These are phyloP conservation scores for Zygosaccharomyces lentus DNA, from an alignment of 805 yeast species.

Conservation along the genomic window DNA sequence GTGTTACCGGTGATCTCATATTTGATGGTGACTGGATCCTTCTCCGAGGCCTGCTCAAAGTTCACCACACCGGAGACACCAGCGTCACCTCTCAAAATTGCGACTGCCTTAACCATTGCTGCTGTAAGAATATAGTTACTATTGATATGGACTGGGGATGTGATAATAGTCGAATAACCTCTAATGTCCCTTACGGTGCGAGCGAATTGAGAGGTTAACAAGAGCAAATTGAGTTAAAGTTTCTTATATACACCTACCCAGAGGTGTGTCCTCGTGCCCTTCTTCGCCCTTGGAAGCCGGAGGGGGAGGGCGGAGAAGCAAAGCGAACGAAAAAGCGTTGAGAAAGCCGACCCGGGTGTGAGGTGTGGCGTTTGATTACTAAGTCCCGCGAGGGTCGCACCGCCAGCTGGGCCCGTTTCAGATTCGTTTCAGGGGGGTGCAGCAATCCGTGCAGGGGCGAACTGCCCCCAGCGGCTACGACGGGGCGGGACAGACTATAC, in stretches of 20 bases:
- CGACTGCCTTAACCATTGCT: constrained; percentile 55
- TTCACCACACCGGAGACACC: constrained; percentile 81
- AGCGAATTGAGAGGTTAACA: neutral
- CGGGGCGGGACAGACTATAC: no score
- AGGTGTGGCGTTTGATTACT: neutral
- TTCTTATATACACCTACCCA: neutral
- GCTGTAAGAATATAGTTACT: constrained; percentile 3
- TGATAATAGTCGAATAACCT: neutral
- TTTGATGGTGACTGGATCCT: constrained; percentile 76
- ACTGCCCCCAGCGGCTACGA: no score
- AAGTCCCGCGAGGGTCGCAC: neutral
- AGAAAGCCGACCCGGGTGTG: neutral
- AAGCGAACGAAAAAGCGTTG: neutral
- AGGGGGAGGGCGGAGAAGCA: neutral
- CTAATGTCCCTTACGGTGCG: neutral
- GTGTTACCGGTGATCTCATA: constrained; percentile 90
- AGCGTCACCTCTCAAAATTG: constrained; percentile 94
- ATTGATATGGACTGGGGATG: neutral
- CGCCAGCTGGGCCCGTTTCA: neutral
- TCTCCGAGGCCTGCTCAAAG: constrained; percentile 78
- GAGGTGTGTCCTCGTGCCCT: neutral
- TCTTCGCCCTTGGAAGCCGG: neutral
- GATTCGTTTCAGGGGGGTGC: neutral
- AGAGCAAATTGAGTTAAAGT: constrained; percentile 6
- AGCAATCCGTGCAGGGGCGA: neutral